phyloP scores from a whole-genome alignment of 345 rosid genomes.

The Cardiospermum halicacabum region DNA sequence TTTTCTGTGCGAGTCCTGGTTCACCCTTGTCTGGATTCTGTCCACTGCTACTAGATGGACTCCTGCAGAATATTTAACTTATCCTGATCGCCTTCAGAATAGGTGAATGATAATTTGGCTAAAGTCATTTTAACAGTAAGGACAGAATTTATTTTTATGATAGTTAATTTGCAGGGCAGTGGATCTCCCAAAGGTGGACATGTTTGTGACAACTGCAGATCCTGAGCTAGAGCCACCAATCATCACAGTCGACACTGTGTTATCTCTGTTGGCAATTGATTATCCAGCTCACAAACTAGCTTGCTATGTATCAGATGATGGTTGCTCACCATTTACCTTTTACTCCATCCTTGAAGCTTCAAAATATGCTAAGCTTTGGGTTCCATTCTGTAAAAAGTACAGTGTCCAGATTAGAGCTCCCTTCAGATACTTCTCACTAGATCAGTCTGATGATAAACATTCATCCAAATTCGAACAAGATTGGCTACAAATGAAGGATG shows the following conservation, averaged over 20 bases:
- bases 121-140: no score
- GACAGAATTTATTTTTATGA: no score
- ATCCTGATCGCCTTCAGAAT: constrained; percentile 38
- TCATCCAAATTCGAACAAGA: constrained; percentile 40
- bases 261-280: constrained; percentile 48
- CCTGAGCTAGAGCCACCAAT: constrained; percentile 41
- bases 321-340: constrained; percentile 51
- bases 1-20: constrained; percentile 49
- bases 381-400: constrained; percentile 59
- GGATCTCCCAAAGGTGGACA: constrained; percentile 53
- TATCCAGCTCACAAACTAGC: constrained; percentile 39
- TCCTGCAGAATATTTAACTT: constrained; percentile 35
- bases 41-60: constrained; percentile 43
- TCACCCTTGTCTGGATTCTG: constrained; percentile 51
- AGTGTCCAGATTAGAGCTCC: constrained; percentile 53
- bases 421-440: constrained; percentile 42
- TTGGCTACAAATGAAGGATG: constrained; percentile 42
- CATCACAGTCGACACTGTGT: constrained; percentile 42
- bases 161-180: constrained; percentile 21
- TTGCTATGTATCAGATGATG: constrained; percentile 47
- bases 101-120: no score
- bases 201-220: constrained; percentile 54
- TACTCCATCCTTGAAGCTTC: constrained; percentile 57
- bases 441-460: not conserved
- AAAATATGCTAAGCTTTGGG: constrained; percentile 61